These are phyloP conservation scores for Nakazawaea sp. DNA, from an alignment of 805 yeast species.

Conservation along the genomic window DNA sequence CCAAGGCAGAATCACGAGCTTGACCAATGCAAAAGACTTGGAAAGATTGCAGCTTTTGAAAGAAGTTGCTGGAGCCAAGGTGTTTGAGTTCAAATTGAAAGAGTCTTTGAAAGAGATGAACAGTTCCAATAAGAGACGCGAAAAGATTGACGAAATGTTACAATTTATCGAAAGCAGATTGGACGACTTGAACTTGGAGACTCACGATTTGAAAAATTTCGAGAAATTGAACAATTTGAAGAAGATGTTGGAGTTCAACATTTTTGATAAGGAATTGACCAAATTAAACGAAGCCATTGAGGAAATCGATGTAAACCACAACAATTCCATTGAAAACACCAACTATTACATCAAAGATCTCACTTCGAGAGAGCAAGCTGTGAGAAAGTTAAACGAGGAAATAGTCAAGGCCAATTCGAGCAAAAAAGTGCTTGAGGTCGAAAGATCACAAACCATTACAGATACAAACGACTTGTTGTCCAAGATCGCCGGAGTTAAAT, in stretches of 20 bases:
- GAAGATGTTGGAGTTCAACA: constrained; percentile 65
- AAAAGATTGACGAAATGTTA: constrained; percentile 69
- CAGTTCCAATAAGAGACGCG: constrained; percentile 61
- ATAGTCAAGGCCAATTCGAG: constrained; percentile 40
- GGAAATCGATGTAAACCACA: constrained; percentile 50
- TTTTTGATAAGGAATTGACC: constrained; percentile 70
- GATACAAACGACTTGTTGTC: constrained; percentile 44
- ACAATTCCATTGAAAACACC: constrained; percentile 42
- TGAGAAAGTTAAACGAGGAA: constrained; percentile 35
- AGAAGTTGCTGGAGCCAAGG: constrained; percentile 92
- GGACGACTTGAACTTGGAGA: constrained; percentile 74
- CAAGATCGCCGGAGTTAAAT: constrained; percentile 41
- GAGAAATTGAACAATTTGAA: constrained; percentile 62
- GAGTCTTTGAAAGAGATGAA: constrained; percentile 79
- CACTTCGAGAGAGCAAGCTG: constrained; percentile 51
- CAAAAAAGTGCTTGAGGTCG: constrained; percentile 46
- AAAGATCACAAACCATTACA: constrained; percentile 44
- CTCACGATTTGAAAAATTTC: constrained; percentile 62
- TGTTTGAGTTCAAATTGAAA: constrained; percentile 73
- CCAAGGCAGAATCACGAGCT: constrained; percentile 83
- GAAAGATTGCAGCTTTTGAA: constrained; percentile 76
- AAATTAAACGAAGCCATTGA: constrained; percentile 57
- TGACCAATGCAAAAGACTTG: constrained; percentile 83
- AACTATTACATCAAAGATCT: constrained; percentile 47
- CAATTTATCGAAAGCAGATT: constrained; percentile 64